Evolutionary conservation across 2,329 filamentous ascomycete species (phyloP), one percentile per base, ranked within the genome.

Genomic region (Chaetomium globosum): DNA sequence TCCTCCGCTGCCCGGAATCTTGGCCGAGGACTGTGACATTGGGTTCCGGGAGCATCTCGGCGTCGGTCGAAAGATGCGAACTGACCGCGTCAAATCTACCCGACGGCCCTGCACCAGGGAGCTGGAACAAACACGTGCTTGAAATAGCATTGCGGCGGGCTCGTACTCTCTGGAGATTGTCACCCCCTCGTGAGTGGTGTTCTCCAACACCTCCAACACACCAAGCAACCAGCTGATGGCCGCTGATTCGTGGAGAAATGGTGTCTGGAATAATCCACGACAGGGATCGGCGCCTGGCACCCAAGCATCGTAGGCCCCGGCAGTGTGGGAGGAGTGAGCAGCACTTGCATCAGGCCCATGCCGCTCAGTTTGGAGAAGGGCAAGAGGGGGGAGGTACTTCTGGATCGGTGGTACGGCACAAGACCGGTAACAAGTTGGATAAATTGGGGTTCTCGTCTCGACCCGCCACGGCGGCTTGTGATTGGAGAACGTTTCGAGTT

Each of bases 1-100:
- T 36, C 33, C 33, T 71, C 60, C 77, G 76, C 65, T 77, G 74
- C 36, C 72, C 68, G 36, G 78, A 77, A 69, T 79, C 77, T 12
- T 64, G 69, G 36, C 76, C 77, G 55, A 80, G 71, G 23, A 74
- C 71, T 28, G 76, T 75, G 62, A 74, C 66, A 13, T 63, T 64
- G 16, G 78, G 77, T 9, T 75, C 65, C 3, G 71, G 31, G 6
- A 79, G 67, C 66, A 70, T 67, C 36, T 52, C 52, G 58, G 39
- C 49, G 51, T 21, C 62, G 23, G 31, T 33, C 49, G 9, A 13
- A 52, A 13, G 16, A 10, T 19, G 23, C 21, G 21, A 21, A 19
- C 28, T n/a, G n/a, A 2, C 4, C 10, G n/a, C 10, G 53, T 51
- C 39, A 56, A 23, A 33, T 26, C 8, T 48, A n/a, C n/a, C 28